Evolutionary conservation across 257 asterid species (phyloP).

Genomic region (Solanum habrochaites): DNA sequence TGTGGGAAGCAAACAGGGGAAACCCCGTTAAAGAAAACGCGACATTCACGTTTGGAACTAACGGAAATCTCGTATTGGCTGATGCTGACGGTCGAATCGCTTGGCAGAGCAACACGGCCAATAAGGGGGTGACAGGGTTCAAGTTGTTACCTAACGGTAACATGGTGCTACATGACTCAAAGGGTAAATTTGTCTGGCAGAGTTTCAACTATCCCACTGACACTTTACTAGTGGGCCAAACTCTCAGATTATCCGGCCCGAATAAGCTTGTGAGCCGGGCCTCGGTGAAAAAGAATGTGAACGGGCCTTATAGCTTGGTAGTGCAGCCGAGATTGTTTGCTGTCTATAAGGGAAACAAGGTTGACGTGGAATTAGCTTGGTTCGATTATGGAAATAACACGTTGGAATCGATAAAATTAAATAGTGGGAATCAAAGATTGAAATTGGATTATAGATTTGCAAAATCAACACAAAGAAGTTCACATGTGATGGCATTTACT

Average conservation of each 20-base stretch:
- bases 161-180: slow-evolving; percentile 2
- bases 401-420: slow-evolving; percentile 1
- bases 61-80: slow-evolving; percentile 3
- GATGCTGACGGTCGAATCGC: slow-evolving; percentile 3
- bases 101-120: slow-evolving; percentile 13
- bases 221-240: slow-evolving; percentile 5
- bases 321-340: neutral
- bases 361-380: neutral
- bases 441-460: slow-evolving; percentile 2
- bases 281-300: neutral
- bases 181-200: slow-evolving; percentile 12
- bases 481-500: slow-evolving; percentile 2
- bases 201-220: slow-evolving; percentile 6
- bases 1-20: slow-evolving; percentile 10
- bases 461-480: neutral
- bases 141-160: slow-evolving; percentile 10
- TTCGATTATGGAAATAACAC: neutral
- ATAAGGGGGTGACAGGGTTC: slow-evolving; percentile 6
- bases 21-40: slow-evolving; percentile 9
- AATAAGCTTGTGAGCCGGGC: slow-evolving; percentile 4
- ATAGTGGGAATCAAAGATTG: neutral
- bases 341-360: neutral
- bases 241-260: neutral
- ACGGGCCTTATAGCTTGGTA: slow-evolving; percentile 1
- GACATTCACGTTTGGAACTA: neutral